Percentiles rank a stretch among this genome's conserved stretches.
phyloP scores from a whole-genome alignment of 164 flowering plant genomes.

The Stephania yunnanensis region DNA sequence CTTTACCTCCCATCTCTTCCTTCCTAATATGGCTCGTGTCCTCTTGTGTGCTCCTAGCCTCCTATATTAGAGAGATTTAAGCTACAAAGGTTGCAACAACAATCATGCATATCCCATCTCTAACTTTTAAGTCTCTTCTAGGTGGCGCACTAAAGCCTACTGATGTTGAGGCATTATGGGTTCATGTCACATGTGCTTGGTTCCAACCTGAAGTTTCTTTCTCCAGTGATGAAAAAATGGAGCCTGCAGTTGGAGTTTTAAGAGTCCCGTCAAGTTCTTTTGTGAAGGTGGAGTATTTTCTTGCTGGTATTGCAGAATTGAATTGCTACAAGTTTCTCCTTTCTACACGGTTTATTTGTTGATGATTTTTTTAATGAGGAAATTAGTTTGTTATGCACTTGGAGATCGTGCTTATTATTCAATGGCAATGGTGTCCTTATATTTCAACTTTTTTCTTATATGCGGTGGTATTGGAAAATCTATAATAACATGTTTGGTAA shows the following conservation, averaged over 20 bases:
- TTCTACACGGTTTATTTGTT: not conserved
- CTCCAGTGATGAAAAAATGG: constrained; percentile 84
- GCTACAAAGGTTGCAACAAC: not conserved
- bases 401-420: not conserved
- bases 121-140: constrained; percentile 17
- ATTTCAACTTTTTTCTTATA: not conserved
- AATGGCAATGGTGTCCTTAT: not conserved
- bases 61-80: not conserved
- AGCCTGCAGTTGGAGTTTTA: constrained; percentile 92
- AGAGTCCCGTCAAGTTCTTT: constrained; percentile 71
- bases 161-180: constrained; percentile 86
- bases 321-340: not conserved
- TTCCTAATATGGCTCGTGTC: not conserved
- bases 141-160: constrained; percentile 99
- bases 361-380: not conserved
- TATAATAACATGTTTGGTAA: no score
- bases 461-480: no score
- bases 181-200: constrained; percentile 99
- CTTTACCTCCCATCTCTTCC: not conserved
- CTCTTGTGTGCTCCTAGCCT: not conserved
- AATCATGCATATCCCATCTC: not conserved
- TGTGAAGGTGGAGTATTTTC: constrained; percentile 47
- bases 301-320: not conserved
- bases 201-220: constrained; percentile 92
- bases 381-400: not conserved